phyloP scores from a whole-genome alignment of 129 eudicot species.

The Artemisia annua region DNA sequence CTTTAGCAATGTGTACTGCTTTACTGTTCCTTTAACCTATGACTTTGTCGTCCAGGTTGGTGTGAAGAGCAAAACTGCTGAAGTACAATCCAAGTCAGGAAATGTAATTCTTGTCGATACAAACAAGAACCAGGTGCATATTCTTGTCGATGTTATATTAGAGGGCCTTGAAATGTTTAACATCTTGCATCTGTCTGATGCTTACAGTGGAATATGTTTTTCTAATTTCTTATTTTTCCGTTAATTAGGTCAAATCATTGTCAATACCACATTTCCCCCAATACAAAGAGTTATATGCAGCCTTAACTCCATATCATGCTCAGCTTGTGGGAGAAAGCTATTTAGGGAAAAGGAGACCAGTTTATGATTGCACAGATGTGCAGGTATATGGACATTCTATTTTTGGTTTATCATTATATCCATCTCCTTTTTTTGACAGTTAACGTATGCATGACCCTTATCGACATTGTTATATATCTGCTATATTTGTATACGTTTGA shows the following conservation, averaged over 20 bases:
- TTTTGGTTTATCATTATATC: neutral
- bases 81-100: conserved; percentile 82
- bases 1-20: conserved; percentile 9
- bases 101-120: conserved; percentile 75
- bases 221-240: conserved; percentile 14
- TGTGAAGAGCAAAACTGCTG: conserved; percentile 87
- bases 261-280: conserved; percentile 80
- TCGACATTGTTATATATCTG: neutral
- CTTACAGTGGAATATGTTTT: neutral
- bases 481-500: neutral
- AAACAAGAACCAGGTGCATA: conserved; percentile 86
- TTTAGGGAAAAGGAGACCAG: conserved; percentile 77
- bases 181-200: conserved; percentile 10
- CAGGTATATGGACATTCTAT: conserved; percentile 53
- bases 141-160: neutral
- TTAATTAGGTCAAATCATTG: conserved; percentile 68
- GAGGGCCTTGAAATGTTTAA: neutral
- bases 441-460: neutral
- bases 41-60: conserved; percentile 65
- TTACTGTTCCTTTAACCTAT: conserved; percentile 12
- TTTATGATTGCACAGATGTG: conserved; percentile 80
- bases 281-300: conserved; percentile 61
- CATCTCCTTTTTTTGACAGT: neutral
- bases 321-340: conserved; percentile 97
- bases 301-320: conserved; percentile 75